Base-by-base conservation (phyloP, 495 filamentous ascomycete genomes). In the Aspergillus panamensis region DNA sequence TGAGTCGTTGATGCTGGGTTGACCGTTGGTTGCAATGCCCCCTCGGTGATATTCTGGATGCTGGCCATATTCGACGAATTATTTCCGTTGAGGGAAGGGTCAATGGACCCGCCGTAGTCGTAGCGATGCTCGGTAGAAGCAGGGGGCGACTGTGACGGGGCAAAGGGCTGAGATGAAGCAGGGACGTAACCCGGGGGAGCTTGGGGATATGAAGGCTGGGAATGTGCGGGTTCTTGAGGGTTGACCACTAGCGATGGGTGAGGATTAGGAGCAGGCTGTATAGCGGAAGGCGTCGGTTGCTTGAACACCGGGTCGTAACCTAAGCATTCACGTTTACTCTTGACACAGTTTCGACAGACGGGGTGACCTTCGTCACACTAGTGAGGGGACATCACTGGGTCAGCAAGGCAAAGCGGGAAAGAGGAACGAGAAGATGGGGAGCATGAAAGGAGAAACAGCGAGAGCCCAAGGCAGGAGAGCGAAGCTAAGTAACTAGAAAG, bases 281-380 rank as follows among this genome's bases (percentile, higher is more conserved):
- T 91, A 51, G 85, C 81, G 42, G 88, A 79, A 14, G 90, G 88
- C 17, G 85, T 71, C 12, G 88, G 86, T 65, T 92, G 89, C 73
- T 96, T 95, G 78, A 98, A 98, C 59, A 97, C 95, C 37, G 94
- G 94, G 70, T 98, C 94, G 84, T 98, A 98, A 45, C 94, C 94
- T 50, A 96, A 72, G 69, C 94, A 98, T 68, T 97, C 94, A 64
- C 94, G 89, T 73, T 97, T 97, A 66, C 91, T 96, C 74, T 97
- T 98, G 68, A 92, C 88, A 75, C 94, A 98, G 73, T 98, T 98
- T 67, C 92, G 87, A 79, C 94, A 98, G 48, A 87, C 83, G 8
- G 94, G 94, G 75, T 97, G 92, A 29, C 82, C 84, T 79, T 98
- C 94, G 81, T 98, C 94, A 77, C 94, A 98, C 94, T 98, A 69